Evolutionary conservation across 257 asterid genomes (phyloP), one percentile per base, ranked within the genome.

Genomic region (Lavandula angustifolia): DNA sequence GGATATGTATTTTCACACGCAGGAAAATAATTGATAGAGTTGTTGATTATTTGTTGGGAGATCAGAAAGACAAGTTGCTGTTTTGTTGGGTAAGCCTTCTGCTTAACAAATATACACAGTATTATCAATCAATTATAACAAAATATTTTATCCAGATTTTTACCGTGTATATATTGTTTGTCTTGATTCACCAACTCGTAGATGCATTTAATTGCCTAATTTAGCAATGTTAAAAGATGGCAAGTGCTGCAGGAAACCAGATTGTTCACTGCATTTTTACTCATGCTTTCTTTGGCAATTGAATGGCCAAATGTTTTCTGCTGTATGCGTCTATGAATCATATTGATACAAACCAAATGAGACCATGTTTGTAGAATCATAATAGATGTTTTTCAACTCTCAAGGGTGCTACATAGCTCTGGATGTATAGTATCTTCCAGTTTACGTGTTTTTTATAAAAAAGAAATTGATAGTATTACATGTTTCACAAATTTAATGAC

Each of bases 81-180:
- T 88, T 86, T 80, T 82, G 91, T 78, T 92, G 98, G 98, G 98
- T 92, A 87, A 82, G 87, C 70, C 18, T 66, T 75, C 67, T n/a
- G n/a, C n/a, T n/a, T n/a, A n/a, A n/a, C n/a, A n/a, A n/a, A n/a
- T n/a, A n/a, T n/a, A n/a, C n/a, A n/a, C n/a, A n/a, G n/a, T n/a
- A n/a, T n/a, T n/a, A n/a, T n/a, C n/a, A n/a, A n/a, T n/a, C n/a
- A n/a, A n/a, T n/a, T n/a, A n/a, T n/a, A n/a, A n/a, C n/a, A n/a
- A n/a, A n/a, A n/a, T n/a, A n/a, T n/a, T n/a, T n/a, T n/a, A n/a
- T n/a, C n/a, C n/a, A n/a, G n/a, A n/a, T n/a, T n/a, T n/a, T n/a
- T n/a, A n/a, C n/a, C n/a, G n/a, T n/a, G n/a, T n/a, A n/a, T n/a
- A n/a, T n/a, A n/a, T n/a, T n/a, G n/a, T n/a, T n/a, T n/a, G n/a